These are phyloP conservation scores for Psilocybe cubensis DNA, from an alignment of 768 basidiomycete genomes.

Conservation along the genomic window DNA sequence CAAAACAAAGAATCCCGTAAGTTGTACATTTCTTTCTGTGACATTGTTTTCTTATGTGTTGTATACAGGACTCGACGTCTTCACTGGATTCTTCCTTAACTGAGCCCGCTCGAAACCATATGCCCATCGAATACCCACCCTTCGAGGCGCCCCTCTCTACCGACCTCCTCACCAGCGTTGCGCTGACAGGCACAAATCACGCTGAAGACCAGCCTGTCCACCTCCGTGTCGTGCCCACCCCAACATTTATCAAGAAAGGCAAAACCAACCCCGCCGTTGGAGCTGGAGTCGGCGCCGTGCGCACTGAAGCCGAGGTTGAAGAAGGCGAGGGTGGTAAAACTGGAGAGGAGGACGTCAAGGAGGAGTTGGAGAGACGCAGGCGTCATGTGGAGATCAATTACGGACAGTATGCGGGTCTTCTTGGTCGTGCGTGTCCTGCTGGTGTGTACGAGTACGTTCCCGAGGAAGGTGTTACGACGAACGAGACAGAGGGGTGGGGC, in stretches of 20 bases:
- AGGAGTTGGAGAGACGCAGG: constrained; percentile 47
- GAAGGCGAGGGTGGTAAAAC: constrained; percentile 22
- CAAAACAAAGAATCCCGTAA: constrained; percentile 27
- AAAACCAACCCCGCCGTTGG: constrained; percentile 28
- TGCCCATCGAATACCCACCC: constrained; percentile 83
- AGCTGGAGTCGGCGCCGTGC: constrained; percentile 30
- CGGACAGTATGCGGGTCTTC: constrained; percentile 80
- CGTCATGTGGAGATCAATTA: constrained; percentile 80
- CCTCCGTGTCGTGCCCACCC: constrained; percentile 61
- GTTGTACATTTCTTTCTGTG: constrained; percentile 3
- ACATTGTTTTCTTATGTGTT: not conserved
- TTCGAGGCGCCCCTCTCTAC: constrained; percentile 91
- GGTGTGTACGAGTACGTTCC: constrained; percentile 97
- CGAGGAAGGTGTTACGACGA: constrained; percentile 26
- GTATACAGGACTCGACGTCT: constrained; percentile 23
- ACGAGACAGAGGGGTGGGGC: constrained; percentile 58
- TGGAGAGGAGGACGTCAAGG: constrained; percentile 28
- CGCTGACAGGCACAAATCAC: constrained; percentile 93
- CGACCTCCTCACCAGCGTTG: constrained; percentile 88
- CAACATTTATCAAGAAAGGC: constrained; percentile 27
- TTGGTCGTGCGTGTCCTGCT: constrained; percentile 92
- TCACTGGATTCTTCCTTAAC: constrained; percentile 74
- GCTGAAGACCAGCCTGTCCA: constrained; percentile 96
- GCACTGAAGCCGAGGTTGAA: constrained; percentile 28
- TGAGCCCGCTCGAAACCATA: constrained; percentile 60